Conservation (phyloP, 331 rosid species). For the Dryas integrifolia region DNA sequence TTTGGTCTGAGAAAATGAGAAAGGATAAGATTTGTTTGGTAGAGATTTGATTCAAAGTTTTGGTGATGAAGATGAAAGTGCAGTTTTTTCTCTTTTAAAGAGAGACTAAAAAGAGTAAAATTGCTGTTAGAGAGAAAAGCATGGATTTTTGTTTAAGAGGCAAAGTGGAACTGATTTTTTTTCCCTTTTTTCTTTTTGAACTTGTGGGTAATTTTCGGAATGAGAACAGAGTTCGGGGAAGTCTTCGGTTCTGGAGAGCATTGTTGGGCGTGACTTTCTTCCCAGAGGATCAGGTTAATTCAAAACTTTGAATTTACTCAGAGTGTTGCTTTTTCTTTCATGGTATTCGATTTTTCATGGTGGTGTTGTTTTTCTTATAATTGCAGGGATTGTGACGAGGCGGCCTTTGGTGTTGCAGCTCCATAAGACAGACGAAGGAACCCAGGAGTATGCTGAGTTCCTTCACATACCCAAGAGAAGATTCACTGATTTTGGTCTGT, state of each 20-base stretch:
- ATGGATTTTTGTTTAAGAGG: neutral
- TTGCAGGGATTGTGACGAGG: slow-evolving; percentile 86
- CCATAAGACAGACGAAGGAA: slow-evolving; percentile 62
- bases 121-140: neutral
- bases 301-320: neutral
- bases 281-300: slow-evolving; percentile 90
- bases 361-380: slow-evolving; percentile 14
- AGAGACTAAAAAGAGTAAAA: no score
- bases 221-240: slow-evolving; percentile 84
- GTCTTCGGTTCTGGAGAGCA: slow-evolving; percentile 88
- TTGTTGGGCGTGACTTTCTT: slow-evolving; percentile 92
- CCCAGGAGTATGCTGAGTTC: slow-evolving; percentile 85
- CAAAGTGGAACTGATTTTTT: slow-evolving; percentile 11
- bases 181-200: neutral
- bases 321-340: neutral
- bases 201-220: slow-evolving; percentile 5
- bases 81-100: no score
- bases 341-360: neutral
- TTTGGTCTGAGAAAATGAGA: neutral
- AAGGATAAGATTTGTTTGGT: neutral
- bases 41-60: neutral
- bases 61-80: no score
- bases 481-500: slow-evolving; percentile 63
- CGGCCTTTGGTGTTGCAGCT: slow-evolving; percentile 96
- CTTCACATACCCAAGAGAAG: slow-evolving; percentile 73